These are phyloP conservation scores for Epichloe brachyelytri DNA, from an alignment of 2,329 filamentous ascomycete species.

Conservation along the genomic window DNA sequence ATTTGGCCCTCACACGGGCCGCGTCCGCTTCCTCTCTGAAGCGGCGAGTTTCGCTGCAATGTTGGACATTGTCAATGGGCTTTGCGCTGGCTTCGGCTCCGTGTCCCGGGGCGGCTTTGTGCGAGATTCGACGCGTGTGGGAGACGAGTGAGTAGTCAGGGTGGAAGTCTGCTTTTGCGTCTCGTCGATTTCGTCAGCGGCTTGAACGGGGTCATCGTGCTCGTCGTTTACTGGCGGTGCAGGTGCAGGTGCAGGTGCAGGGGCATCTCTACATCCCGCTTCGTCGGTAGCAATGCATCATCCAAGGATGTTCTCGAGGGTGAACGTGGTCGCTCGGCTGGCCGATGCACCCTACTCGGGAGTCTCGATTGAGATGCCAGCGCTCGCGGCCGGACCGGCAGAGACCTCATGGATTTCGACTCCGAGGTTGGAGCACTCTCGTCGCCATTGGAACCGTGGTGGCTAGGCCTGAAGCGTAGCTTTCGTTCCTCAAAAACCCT, in stretches of 20 bases:
- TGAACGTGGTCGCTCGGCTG: constrained; percentile 11
- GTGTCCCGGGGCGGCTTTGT: not conserved
- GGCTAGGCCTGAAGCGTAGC: constrained; percentile 21
- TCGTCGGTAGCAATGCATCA: constrained; percentile 19
- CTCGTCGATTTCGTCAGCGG: not conserved
- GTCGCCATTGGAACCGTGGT: constrained; percentile 33
- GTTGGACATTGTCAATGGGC: constrained; percentile 45
- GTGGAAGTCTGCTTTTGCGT: not conserved
- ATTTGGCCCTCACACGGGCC: constrained; percentile 48
- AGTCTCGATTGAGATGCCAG: constrained; percentile 3
- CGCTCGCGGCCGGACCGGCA: constrained; percentile 10
- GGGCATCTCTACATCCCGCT: constrained; percentile 8
- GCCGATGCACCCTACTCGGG: not conserved
- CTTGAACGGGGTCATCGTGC: constrained; percentile 1
- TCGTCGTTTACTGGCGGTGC: not conserved
- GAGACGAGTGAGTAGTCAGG: not conserved
- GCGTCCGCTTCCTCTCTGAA: constrained; percentile 52
- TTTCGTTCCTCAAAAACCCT: constrained; percentile 15
- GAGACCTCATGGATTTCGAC: constrained; percentile 16
- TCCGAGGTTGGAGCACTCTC: constrained; percentile 30
- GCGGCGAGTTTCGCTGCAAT: constrained; percentile 53
- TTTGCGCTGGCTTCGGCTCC: constrained; percentile 29
- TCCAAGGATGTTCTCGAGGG: constrained; percentile 21
- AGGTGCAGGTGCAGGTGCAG: too few relatives aligned
- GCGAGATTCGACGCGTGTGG: not conserved